Base-by-base conservation (phyloP, 495 filamentous ascomycete species). In the Talaromyces ruber region DNA sequence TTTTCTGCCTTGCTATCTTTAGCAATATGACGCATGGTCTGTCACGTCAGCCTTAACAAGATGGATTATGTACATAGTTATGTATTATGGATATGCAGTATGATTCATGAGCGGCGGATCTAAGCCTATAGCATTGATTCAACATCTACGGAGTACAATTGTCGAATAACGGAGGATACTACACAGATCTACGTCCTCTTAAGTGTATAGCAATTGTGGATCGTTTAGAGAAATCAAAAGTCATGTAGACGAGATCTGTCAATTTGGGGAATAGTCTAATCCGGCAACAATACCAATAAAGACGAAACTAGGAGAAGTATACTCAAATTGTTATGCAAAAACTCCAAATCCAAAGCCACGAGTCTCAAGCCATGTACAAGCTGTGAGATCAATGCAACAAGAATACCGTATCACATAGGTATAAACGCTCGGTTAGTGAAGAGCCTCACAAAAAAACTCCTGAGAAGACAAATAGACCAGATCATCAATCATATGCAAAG, bases 401-500 rank as follows among this genome's bases (percentile, higher is more conserved):
- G 22, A 57, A 53, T 55, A 32, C 59, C 45, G 60, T 53, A 50
- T 28, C 53, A 61, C 30, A 63, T 47, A 59, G 29, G 53, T 45
- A 26, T 32, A 21, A 57, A 57, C 54, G 54, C 54, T 57, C n/a
- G 18, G 34, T 34, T n/a, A 50, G 55, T 60, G 55, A 53, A 63
- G 25, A 51, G 50, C 30, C 45, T 18, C 54, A 34, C 26, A 25
- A 57, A 57, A 7, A 25, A 63, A 54, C 37, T 55, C 24, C 32
- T 9, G 62, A 60, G 37, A 59, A 62, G n/a, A 30, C 16, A 29
- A 56, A 37, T 18, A 39, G 47, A 58, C 12, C 6, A 26, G 59
- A 60, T 51, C 58, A 64, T 66, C 12, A 43, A 63, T 59, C 25
- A 51, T 32, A 59, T 45, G 50, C 30, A 63, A 24, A 60, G 26